Evolutionary conservation across 441 rosid genomes (phyloP).

Genomic region (Erysimum pusillum): DNA sequence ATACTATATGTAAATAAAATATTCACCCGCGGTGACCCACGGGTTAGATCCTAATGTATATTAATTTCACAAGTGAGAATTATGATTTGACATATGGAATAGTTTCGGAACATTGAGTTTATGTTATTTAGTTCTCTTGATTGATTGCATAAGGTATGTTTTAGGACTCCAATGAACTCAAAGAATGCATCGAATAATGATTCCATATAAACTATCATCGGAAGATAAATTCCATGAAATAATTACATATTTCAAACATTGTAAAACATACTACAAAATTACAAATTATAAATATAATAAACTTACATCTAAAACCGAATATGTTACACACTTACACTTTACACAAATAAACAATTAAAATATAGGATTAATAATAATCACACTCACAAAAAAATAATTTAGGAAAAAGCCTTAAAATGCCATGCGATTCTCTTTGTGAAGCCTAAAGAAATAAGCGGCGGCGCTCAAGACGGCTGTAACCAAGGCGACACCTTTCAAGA

Average conservation of each 20-base stretch:
- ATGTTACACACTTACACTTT: slow-evolving; percentile 8
- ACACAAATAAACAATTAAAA: slow-evolving; percentile 4
- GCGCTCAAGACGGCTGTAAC: slow-evolving; percentile 43
- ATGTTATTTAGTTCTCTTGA: too few species aligned
- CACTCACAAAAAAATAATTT: background rate
- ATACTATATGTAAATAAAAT: too few species aligned
- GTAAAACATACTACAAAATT: background rate
- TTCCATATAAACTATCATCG: background rate
- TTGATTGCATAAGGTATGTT: too few species aligned
- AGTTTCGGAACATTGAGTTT: too few species aligned
- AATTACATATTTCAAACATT: background rate
- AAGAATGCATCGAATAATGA: too few species aligned
- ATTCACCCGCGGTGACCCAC: too few species aligned
- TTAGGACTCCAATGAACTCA: too few species aligned
- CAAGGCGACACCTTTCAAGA: slow-evolving; percentile 44
- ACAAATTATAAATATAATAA: too few species aligned
- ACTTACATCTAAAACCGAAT: background rate
- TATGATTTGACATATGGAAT: too few species aligned
- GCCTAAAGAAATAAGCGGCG: slow-evolving; percentile 47
- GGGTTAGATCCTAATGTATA: too few species aligned
- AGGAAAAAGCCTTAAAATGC: background rate
- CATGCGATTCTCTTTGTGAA: slow-evolving; percentile 43
- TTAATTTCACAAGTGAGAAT: too few species aligned
- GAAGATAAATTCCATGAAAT: background rate
- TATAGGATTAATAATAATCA: background rate